Conservation (phyloP, 2,329 filamentous ascomycete species). For the Biscogniauxia sp. region DNA sequence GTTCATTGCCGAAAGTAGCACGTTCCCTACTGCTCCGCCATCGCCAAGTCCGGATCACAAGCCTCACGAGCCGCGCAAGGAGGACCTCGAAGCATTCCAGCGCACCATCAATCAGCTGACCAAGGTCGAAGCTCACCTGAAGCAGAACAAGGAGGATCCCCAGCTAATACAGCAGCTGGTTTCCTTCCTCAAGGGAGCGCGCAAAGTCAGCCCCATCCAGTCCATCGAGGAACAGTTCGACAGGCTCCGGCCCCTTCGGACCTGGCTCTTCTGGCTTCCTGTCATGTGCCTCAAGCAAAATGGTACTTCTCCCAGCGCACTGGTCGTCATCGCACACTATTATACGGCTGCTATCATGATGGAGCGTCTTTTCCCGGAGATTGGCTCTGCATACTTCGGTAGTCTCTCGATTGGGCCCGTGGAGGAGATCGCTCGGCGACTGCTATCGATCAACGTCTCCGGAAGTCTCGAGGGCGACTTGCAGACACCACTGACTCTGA, state of each 20-base stretch:
- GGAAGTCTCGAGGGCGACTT: constrained; percentile 55
- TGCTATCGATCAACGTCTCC: constrained; percentile 66
- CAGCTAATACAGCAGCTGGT: constrained; percentile 68
- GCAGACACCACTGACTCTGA: constrained; percentile 62
- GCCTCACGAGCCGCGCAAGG: constrained; percentile 62
- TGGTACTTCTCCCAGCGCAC: constrained; percentile 70
- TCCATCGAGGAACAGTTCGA: constrained; percentile 84
- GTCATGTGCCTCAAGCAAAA: constrained; percentile 77
- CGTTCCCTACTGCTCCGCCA: constrained; percentile 64
- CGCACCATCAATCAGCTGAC: constrained; percentile 65
- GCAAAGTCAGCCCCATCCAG: constrained; percentile 66
- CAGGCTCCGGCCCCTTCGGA: constrained; percentile 80
- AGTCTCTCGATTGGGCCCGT: constrained; percentile 76
- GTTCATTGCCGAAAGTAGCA: constrained; percentile 77
- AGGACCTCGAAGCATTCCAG: constrained; percentile 68
- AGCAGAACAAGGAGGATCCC: constrained; percentile 66
- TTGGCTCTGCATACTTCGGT: constrained; percentile 85
- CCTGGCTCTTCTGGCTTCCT: constrained; percentile 96
- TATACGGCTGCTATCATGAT: constrained; percentile 85
- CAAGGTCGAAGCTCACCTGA: constrained; percentile 65
- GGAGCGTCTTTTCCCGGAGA: constrained; percentile 87
- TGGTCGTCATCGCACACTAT: constrained; percentile 85
- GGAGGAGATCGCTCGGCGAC: constrained; percentile 78
- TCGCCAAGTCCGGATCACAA: constrained; percentile 62
- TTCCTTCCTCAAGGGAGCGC: constrained; percentile 69